Conservation (phyloP, 2,329 filamentous ascomycete genomes). For the Sclerotinia minor region DNA sequence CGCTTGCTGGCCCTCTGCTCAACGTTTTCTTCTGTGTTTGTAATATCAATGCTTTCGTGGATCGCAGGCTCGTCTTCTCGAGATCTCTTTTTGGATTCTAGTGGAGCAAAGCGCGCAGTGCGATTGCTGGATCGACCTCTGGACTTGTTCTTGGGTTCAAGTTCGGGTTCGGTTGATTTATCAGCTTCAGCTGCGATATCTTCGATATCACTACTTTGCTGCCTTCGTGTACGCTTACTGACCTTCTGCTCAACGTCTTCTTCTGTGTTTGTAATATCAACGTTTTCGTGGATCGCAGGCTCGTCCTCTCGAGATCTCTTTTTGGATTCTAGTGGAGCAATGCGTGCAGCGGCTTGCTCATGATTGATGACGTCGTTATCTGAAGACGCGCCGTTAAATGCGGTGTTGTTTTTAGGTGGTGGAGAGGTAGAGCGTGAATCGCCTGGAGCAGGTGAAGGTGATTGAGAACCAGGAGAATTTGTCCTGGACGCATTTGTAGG, state of each 20-base stretch:
- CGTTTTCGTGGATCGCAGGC: background rate
- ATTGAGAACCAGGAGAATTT: conserved; percentile 16
- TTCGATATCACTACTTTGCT: background rate
- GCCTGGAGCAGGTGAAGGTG: conserved; percentile 20
- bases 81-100: conserved; percentile 19
- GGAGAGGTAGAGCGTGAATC: conserved; percentile 22
- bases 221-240: conserved; percentile 18
- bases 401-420: background rate
- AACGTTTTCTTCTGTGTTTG: background rate
- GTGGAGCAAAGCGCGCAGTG: background rate
- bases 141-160: conserved; percentile 1
- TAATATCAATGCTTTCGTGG: background rate
- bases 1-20: conserved; percentile 19
- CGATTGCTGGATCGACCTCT: background rate
- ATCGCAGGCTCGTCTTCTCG: conserved; percentile 9
- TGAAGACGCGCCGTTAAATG: conserved; percentile 19
- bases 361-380: conserved; percentile 12
- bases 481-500: conserved; percentile 8
- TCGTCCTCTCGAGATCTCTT: conserved; percentile 23
- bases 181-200: background rate
- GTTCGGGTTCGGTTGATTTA: conserved; percentile 8
- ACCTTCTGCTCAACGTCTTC: background rate
- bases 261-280: background rate
- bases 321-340: background rate
- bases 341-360: background rate